Evolutionary conservation across 495 filamentous ascomycete species (phyloP), one percentile per base, ranked within the genome.

Genomic region (Jackrogersella multiformis): DNA sequence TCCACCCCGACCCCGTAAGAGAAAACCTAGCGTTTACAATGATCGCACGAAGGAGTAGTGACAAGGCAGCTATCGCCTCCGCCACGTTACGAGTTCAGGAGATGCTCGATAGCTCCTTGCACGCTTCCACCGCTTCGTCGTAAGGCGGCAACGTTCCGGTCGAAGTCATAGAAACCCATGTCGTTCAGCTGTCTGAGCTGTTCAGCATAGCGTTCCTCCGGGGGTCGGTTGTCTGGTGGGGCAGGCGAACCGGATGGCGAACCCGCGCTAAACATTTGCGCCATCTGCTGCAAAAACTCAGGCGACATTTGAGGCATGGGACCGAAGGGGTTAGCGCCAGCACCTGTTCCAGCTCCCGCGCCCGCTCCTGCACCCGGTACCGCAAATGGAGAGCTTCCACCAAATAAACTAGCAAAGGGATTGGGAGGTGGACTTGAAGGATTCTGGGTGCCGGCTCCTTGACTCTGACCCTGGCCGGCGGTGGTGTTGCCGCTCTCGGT

Each of bases 101-200:
- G 70, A 62, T 93, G 89, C 76, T 98, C 93, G 53, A 98, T 88
- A 10, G 96, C 96, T 2, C 94, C 96, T 75, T 98, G 92, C 62
- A 98, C 95, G 75, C 92, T 97, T 5, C 96, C 96, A 0, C 96
- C 96, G 57, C 91, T 88, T 65, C 93, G 85, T 78, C 95, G 86
- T 75, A 99, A 79, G 15, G 96, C 96, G 68, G 89, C 86, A 35
- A 99, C 86, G 66, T 99, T 99, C 72, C 90, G 76, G 56, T 98
- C 94, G 73, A 98, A 98, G 68, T 99, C 95, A 74, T 87, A 96
- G 76, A 99, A 98, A 4, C 96, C 96, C 96, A 99, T 99, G 55
- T 98, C 95, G 74, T 99, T 98, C 65, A 99, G 79, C 74, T 97
- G 94, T 45, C 92, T 84, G 46, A 99, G 80, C 74, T 99, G 96